Evolutionary conservation across 2,329 filamentous ascomycete genomes (phyloP).

Genomic region (Aspergillus novofumigatus): DNA sequence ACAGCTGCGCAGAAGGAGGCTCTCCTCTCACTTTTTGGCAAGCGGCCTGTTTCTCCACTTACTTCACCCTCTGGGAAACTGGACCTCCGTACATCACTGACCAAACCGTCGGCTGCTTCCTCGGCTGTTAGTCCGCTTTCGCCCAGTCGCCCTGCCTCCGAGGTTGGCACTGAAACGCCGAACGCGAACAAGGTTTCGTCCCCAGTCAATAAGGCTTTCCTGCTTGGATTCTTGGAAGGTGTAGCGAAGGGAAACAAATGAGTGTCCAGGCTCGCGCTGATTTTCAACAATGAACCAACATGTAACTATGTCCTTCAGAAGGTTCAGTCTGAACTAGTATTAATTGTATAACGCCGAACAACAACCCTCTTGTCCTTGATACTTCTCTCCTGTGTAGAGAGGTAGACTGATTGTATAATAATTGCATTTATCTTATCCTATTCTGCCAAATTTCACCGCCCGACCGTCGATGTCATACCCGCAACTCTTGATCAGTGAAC

Average conservation of each 20-base stretch:
- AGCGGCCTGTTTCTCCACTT: constrained; percentile 31
- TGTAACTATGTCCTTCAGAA: not conserved
- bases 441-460: constrained; percentile 25
- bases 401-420: too few species aligned
- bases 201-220: constrained; percentile 68
- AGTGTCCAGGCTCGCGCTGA: constrained; percentile 4
- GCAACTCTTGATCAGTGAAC: constrained; percentile 21
- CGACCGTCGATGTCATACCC: constrained; percentile 20
- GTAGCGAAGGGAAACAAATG: constrained; percentile 44
- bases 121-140: constrained; percentile 30
- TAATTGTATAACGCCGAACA: not conserved
- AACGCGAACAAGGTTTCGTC: constrained; percentile 48
- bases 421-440: not conserved
- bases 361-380: not conserved
- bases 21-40: constrained; percentile 61
- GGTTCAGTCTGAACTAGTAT: not conserved
- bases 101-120: constrained; percentile 18
- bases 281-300: not conserved
- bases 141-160: constrained; percentile 19
- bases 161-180: constrained; percentile 45
- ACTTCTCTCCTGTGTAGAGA: not conserved
- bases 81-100: constrained; percentile 16
- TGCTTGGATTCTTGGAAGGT: constrained; percentile 69
- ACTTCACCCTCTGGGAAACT: constrained; percentile 17
- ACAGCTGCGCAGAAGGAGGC: constrained; percentile 45